Evolutionary conservation across 228 moss, liverwort and hornwort genomes (phyloP).

Genomic region (Sphagnum magellanicum): DNA sequence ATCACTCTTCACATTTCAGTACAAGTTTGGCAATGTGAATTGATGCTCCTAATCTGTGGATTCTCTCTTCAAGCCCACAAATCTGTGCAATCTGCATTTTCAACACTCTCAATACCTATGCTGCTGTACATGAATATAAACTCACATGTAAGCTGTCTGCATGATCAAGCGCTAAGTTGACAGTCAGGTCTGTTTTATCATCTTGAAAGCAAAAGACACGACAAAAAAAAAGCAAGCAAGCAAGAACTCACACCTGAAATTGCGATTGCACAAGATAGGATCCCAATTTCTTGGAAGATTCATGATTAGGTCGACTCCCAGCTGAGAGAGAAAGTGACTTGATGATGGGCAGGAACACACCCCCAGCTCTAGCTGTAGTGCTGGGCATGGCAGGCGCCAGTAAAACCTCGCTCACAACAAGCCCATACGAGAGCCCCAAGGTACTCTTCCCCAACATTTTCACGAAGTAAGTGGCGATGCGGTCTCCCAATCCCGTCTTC

Average conservation of each 20-base stretch:
- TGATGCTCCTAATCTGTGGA: too few species aligned
- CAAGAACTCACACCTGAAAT: constrained; percentile 59
- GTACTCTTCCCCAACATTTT: constrained; percentile 98
- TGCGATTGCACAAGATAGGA: constrained; percentile 82
- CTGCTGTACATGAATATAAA: too few species aligned
- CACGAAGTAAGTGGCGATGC: constrained; percentile 94
- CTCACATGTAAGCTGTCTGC: too few species aligned
- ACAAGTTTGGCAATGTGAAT: too few species aligned
- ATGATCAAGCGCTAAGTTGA: too few species aligned
- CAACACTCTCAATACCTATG: too few species aligned
- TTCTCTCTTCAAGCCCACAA: too few species aligned
- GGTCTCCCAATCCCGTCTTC: constrained; percentile 91
- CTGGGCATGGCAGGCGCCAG: constrained; percentile 99
- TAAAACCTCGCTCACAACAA: constrained; percentile 81
- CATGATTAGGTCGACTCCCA: constrained; percentile 69
- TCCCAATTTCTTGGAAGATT: constrained; percentile 76
- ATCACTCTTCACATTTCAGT: too few species aligned
- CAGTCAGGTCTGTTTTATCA: too few species aligned
- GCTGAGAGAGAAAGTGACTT: constrained; percentile 70
- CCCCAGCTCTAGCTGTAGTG: constrained; percentile 97
- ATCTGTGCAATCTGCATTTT: too few species aligned
- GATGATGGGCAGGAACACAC: constrained; percentile 95
- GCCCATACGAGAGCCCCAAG: constrained; percentile 82
- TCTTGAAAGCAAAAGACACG: background rate
- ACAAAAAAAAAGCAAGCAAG: background rate